Evolutionary conservation across 768 basidiomycete species (phyloP).

Genomic region (Russula sp.): DNA sequence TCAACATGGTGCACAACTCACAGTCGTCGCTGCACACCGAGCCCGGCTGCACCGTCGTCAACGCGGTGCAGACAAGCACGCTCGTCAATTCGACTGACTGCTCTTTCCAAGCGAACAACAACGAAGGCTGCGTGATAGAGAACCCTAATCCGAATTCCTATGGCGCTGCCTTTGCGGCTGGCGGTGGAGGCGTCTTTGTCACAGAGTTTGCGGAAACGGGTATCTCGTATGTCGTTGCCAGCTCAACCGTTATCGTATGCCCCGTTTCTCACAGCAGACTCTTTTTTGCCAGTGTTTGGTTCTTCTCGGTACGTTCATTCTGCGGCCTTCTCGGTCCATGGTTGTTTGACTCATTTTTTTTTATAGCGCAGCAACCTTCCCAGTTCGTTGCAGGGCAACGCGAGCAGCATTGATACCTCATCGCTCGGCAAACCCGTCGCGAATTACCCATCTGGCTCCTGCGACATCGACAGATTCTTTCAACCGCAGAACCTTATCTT

Average conservation of each 20-base stretch:
- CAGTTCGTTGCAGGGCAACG: conserved; percentile 38
- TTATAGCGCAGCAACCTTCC: conserved; percentile 40
- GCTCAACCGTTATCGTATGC: not conserved
- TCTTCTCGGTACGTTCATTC: conserved; percentile 39
- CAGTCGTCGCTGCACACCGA: conserved; percentile 72
- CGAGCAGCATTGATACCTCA: conserved; percentile 45
- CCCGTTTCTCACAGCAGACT: too few species aligned
- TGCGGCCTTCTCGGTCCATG: conserved; percentile 5
- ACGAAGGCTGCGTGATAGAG: conserved; percentile 58
- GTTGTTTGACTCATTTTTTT: not conserved
- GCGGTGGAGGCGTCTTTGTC: conserved; percentile 67
- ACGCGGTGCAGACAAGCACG: conserved; percentile 43
- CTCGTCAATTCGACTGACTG: conserved; percentile 54
- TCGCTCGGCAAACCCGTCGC: conserved; percentile 60
- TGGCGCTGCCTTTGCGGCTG: conserved; percentile 56
- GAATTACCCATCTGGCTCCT: conserved; percentile 55
- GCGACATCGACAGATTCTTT: conserved; percentile 48
- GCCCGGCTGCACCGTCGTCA: conserved; percentile 46
- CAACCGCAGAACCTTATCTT: conserved; percentile 60
- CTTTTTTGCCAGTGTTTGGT: conserved; percentile 58
- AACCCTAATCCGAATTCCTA: conserved; percentile 51
- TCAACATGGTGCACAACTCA: conserved; percentile 58
- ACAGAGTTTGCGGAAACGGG: conserved; percentile 62
- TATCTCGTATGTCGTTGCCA: conserved; percentile 44
- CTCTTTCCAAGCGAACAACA: conserved; percentile 44